These are phyloP conservation scores for Zostera marina DNA, from an alignment of 116 monocot genomes.

Conservation along the genomic window DNA sequence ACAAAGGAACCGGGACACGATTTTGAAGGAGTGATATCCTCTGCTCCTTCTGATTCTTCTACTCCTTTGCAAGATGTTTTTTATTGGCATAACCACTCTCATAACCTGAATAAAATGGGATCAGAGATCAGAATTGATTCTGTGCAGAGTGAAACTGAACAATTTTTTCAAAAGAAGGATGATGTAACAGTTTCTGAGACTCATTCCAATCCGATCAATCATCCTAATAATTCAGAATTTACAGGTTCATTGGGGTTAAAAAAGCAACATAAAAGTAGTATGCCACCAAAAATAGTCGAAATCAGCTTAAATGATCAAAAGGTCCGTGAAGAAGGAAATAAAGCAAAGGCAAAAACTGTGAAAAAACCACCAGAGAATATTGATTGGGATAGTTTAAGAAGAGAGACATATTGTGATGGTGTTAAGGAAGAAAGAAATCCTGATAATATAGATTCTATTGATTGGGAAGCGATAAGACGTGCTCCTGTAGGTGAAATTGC, in stretches of 20 bases:
- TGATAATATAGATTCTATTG: conserved; percentile 45
- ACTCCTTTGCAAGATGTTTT: not conserved
- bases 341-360: conserved; percentile 14
- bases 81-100: not conserved
- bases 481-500: conserved; percentile 47
- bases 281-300: not conserved
- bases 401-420: conserved; percentile 11
- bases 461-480: conserved; percentile 56
- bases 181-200: not conserved
- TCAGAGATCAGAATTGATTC: not conserved
- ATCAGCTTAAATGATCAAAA: not conserved
- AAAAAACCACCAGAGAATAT: conserved; percentile 16
- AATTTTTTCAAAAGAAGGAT: not conserved
- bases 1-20: not conserved
- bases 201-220: not conserved
- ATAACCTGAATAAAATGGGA: not conserved
- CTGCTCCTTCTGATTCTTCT: not conserved
- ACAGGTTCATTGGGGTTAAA: not conserved
- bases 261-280: not conserved
- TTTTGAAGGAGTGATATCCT: not conserved
- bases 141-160: not conserved
- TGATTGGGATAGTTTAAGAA: conserved; percentile 72
- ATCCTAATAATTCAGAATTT: not conserved
- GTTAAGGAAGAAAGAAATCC: conserved; percentile 25
- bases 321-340: not conserved